phyloP scores from a whole-genome alignment of 1,139 yeast species.

The Taiozyma sp. region DNA sequence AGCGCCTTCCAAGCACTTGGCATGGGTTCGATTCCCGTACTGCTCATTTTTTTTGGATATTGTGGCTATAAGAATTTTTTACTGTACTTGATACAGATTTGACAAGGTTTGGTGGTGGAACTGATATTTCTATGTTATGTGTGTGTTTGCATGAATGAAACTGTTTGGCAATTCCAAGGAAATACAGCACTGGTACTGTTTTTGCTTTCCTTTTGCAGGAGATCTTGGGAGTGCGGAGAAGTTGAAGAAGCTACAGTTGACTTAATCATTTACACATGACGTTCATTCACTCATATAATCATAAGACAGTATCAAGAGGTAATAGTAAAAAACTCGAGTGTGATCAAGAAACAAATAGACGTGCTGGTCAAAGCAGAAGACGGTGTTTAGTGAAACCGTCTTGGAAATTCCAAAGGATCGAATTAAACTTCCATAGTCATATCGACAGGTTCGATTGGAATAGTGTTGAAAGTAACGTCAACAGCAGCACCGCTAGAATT shows the following conservation, averaged over 20 bases:
- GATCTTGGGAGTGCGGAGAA: too few species aligned
- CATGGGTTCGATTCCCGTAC: slow-evolving; percentile 29
- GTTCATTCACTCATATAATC: not conserved
- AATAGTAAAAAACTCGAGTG: not conserved
- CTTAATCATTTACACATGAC: not conserved
- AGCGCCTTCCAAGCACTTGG: slow-evolving; percentile 29
- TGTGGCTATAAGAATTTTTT: too few species aligned
- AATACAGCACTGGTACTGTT: too few species aligned
- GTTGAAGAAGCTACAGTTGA: too few species aligned
- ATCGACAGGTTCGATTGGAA: slow-evolving; percentile 18
- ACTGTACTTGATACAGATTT: too few species aligned
- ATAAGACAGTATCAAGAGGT: not conserved
- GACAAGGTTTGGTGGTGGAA: not conserved
- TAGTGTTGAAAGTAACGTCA: slow-evolving; percentile 50
- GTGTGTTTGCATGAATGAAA: too few species aligned
- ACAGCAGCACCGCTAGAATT: slow-evolving; percentile 56
- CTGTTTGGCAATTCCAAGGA: too few species aligned
- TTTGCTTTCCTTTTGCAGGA: too few species aligned
- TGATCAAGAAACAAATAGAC: not conserved
- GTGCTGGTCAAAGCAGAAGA: not conserved
- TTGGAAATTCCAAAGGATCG: not conserved
- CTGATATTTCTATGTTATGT: too few species aligned
- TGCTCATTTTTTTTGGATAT: slow-evolving; percentile 17
- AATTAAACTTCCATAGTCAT: slow-evolving; percentile 1
- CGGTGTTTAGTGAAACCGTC: not conserved